phyloP scores from a whole-genome alignment of 768 basidiomycete genomes.

The Hemileccinum impolitum region DNA sequence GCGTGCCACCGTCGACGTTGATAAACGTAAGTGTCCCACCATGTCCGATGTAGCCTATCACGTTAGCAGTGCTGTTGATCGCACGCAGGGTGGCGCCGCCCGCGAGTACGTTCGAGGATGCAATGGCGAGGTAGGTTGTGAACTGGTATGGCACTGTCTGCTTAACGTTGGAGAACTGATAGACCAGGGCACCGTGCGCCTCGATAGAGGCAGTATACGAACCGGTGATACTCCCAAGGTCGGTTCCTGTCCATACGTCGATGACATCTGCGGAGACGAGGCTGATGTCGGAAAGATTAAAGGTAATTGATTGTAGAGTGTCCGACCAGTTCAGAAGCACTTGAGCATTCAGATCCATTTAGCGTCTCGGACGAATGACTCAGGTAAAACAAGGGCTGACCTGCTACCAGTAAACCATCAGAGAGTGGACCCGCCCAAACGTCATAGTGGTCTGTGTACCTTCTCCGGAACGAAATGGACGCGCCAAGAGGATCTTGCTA shows the following conservation, averaged over 20 bases:
- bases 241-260: conserved; percentile 5
- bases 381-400: background rate
- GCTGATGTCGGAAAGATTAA: conserved; percentile 3
- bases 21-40: conserved; percentile 6
- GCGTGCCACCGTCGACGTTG: conserved; percentile 4
- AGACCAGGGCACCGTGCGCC: conserved; percentile 5
- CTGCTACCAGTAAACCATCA: conserved; percentile 1
- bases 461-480: conserved; percentile 6
- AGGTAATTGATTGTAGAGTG: background rate
- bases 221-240: background rate
- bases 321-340: conserved; percentile 10
- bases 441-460: conserved; percentile 10
- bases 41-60: background rate
- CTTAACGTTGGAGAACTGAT: background rate
- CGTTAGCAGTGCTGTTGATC: background rate
- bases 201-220: background rate
- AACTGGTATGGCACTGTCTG: background rate
- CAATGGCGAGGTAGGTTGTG: background rate
- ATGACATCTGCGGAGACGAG: conserved; percentile 1
- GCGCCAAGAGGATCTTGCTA: conserved; percentile 14
- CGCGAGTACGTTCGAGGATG: background rate
- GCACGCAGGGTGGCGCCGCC: background rate
- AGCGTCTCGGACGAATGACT: background rate
- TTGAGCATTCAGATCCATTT: background rate
- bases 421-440: conserved; percentile 7